Base-by-base conservation (phyloP, 495 filamentous ascomycete species). In the Penicillium silybi region DNA sequence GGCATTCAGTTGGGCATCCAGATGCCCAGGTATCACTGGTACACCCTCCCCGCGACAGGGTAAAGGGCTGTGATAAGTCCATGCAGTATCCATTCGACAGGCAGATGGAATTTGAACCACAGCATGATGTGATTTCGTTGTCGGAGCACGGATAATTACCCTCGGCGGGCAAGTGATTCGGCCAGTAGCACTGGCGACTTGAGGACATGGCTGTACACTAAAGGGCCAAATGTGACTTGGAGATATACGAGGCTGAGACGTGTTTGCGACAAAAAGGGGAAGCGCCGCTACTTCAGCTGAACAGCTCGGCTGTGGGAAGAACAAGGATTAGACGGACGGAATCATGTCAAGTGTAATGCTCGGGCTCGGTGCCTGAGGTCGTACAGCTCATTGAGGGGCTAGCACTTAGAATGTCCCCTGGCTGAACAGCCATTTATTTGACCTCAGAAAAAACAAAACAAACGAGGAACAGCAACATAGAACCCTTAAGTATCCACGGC, bases 51-150 rank as follows among this genome's bases (percentile, higher is more conserved):
- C 54, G 54, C 3, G 58, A 50, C 7, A 57, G 18, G n/a, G 50
- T 46, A 34, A 41, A 61, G 2, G 58, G 58, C 20, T 61, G 58
- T 6, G 15, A n/a, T 6, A 43, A 22, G 25, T 57, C 54, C 15
- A 61, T 39, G 46, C 58, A 61, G n/a, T 51, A 54, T 37, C 58
- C 58, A 37, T 61, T 61, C 3, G 58, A 47, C 10, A 61, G 54
- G 13, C 58, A 61, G 25, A 57, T 35, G 34, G 25, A 35, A 22
- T 19, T 34, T 16, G 16, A 43, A 1, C 54, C 48, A 38, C 58
- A 61, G 29, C 58, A 61, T 8, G 23, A 20, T 9, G 58, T 54
- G 44, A 32, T 51, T 23, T 57, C 50, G 13, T 54, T 50, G 25
- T 42, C 35, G 18, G 54, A 50, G 44, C 58, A 61, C 11, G 58